phyloP scores from a whole-genome alignment of 2,329 filamentous ascomycete species.

The Epichloe scottii region DNA sequence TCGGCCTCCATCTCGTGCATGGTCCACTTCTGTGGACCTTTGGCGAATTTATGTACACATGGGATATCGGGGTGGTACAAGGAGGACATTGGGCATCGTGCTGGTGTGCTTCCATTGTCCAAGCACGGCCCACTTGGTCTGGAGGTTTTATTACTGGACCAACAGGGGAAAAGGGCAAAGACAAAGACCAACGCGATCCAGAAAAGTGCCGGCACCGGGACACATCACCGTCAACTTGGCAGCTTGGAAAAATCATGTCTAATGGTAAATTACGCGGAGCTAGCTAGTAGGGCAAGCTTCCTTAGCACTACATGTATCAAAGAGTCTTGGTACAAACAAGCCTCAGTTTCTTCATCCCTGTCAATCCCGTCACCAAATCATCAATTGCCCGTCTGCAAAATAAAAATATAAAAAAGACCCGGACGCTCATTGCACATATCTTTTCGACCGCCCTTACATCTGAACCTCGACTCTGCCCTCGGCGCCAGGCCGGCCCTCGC shows the following conservation, averaged over 20 bases:
- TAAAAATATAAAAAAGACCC: constrained; percentile 12
- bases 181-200: background rate
- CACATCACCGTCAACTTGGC: background rate
- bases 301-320: constrained; percentile 22
- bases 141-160: too few relatives aligned
- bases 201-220: background rate
- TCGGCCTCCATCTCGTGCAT: too few relatives aligned
- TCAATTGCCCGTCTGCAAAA: constrained; percentile 17
- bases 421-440: constrained; percentile 11
- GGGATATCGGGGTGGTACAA: too few relatives aligned
- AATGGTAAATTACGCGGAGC: constrained; percentile 9
- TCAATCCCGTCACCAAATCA: constrained; percentile 15
- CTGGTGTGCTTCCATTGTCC: too few relatives aligned
- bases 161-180: background rate
- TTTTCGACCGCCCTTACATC: constrained; percentile 35
- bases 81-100: too few relatives aligned
- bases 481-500: constrained; percentile 55
- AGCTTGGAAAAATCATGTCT: constrained; percentile 14
- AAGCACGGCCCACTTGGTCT: too few relatives aligned
- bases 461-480: constrained; percentile 87
- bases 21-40: too few relatives aligned
- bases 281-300: constrained; percentile 13
- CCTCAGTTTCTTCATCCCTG: background rate
- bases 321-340: constrained; percentile 5
- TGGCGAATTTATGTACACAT: too few relatives aligned